phyloP scores from a whole-genome alignment of 768 basidiomycete species.

The Boletales sp. region DNA sequence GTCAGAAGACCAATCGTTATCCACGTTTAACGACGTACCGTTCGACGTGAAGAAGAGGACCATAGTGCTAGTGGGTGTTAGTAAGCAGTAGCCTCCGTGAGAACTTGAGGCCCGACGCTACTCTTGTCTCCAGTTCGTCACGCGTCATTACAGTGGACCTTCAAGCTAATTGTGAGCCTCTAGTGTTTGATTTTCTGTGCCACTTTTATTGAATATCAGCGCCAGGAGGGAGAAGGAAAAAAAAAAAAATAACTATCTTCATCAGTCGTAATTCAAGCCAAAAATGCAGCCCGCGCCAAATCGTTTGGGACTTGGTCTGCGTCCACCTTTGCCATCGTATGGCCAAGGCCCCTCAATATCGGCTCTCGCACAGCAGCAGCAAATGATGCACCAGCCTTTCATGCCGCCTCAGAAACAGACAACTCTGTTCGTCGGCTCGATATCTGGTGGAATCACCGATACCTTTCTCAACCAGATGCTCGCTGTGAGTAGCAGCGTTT shows the following conservation, averaged over 20 bases:
- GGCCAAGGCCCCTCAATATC: constrained; percentile 91
- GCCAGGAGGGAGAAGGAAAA: too few relatives aligned
- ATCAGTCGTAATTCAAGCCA: neutral
- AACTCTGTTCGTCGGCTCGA: constrained; percentile 88
- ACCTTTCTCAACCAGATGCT: constrained; percentile 75
- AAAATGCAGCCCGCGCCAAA: constrained; percentile 66
- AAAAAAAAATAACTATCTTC: neutral
- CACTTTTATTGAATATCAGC: neutral
- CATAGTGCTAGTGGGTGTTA: constrained; percentile 32
- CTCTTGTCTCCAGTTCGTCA: too few relatives aligned
- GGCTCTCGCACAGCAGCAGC: constrained; percentile 86
- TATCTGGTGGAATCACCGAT: constrained; percentile 90
- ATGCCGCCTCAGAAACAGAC: constrained; percentile 71
- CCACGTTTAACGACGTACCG: constrained; percentile 24
- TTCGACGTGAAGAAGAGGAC: constrained; percentile 63
- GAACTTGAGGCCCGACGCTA: too few relatives aligned
- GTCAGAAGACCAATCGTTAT: neutral
- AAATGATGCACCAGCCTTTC: constrained; percentile 54
- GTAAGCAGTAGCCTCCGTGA: too few relatives aligned
- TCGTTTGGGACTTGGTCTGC: constrained; percentile 84
- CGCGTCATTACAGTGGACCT: too few relatives aligned
- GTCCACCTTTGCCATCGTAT: constrained; percentile 81
- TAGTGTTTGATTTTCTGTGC: neutral
- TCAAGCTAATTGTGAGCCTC: constrained; percentile 2
- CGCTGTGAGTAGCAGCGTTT: constrained; percentile 45